Evolutionary conservation across 169 alveolate species (phyloP).

Genomic region (Prorocentrum cordatum): DNA sequence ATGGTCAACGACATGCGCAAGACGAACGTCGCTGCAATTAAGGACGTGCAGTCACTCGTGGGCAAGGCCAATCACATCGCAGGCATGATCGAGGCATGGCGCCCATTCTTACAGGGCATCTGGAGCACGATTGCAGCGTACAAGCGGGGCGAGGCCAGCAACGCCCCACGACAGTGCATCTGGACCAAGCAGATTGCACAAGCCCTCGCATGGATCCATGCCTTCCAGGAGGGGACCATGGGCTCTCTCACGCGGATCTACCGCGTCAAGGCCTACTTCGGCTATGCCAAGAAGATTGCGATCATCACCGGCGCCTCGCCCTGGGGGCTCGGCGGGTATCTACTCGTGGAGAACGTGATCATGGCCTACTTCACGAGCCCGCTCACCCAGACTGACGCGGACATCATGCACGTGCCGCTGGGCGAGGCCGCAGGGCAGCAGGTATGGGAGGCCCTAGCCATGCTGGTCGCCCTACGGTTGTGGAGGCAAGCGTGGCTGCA

Average conservation of each 20-base stretch:
- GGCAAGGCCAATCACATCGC: constrained; percentile 14
- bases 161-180: background rate
- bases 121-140: too few relatives aligned
- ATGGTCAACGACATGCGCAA: background rate
- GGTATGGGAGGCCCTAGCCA: too few relatives aligned
- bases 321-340: background rate
- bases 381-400: too few relatives aligned
- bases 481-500: too few relatives aligned
- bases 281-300: background rate
- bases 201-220: background rate
- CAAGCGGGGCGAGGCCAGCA: background rate
- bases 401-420: too few relatives aligned
- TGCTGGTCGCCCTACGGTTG: too few relatives aligned
- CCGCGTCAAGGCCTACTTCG: background rate
- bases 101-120: constrained; percentile 1
- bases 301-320: constrained; percentile 19
- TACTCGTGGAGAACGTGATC: background rate
- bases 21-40: background rate
- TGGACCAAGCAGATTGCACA: constrained; percentile 3
- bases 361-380: background rate
- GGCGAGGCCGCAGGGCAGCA: too few relatives aligned
- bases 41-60: background rate
- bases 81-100: background rate
- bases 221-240: background rate
- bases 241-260: background rate